Percentiles rank a stretch among this genome's conserved stretches.
phyloP scores from a whole-genome alignment of 495 filamentous ascomycete genomes.

The Hypoxylon subgilvum region DNA sequence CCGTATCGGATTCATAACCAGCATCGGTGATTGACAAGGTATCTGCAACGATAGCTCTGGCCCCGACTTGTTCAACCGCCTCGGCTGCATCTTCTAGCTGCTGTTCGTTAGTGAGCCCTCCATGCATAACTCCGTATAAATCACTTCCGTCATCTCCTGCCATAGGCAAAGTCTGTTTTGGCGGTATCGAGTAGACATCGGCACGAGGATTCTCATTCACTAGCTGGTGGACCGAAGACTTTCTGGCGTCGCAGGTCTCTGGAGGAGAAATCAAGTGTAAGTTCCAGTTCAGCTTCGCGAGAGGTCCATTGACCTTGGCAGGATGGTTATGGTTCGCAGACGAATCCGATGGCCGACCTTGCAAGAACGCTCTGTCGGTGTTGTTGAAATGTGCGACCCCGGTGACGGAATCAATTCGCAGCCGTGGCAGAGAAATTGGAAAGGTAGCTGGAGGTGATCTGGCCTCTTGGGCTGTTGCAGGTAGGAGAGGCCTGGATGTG shows the following conservation, averaged over 20 bases:
- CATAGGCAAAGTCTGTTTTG: conserved; percentile 11
- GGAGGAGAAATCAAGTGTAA: conserved; percentile 15
- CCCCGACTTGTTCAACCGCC: conserved; percentile 30
- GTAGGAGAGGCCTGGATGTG: conserved; percentile 3
- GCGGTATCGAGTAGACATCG: conserved; percentile 19
- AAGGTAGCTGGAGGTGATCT: background rate
- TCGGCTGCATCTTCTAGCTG: conserved; percentile 15
- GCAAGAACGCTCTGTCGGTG: background rate
- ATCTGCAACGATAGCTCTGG: conserved; percentile 31
- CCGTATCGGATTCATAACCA: conserved; percentile 54
- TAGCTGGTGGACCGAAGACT: conserved; percentile 1
- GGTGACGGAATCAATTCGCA: conserved; percentile 11
- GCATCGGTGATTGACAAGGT: conserved; percentile 40
- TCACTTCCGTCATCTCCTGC: conserved; percentile 9
- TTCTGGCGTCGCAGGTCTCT: conserved; percentile 8
- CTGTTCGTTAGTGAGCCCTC: background rate
- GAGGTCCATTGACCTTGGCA: conserved; percentile 10
- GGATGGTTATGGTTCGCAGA: conserved; percentile 5
- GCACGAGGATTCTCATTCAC: conserved; percentile 2
- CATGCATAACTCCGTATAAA: background rate
- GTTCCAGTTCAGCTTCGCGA: conserved; percentile 16
- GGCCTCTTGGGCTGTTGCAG: conserved; percentile 1
- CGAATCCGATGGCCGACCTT: background rate
- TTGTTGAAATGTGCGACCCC: conserved; percentile 13
- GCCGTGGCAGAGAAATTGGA: conserved; percentile 16